Percentiles rank a stretch among this genome's conserved stretches.
Conservation (phyloP, 2,329 filamentous ascomycete species). For the Bipolaris zeicola region DNA sequence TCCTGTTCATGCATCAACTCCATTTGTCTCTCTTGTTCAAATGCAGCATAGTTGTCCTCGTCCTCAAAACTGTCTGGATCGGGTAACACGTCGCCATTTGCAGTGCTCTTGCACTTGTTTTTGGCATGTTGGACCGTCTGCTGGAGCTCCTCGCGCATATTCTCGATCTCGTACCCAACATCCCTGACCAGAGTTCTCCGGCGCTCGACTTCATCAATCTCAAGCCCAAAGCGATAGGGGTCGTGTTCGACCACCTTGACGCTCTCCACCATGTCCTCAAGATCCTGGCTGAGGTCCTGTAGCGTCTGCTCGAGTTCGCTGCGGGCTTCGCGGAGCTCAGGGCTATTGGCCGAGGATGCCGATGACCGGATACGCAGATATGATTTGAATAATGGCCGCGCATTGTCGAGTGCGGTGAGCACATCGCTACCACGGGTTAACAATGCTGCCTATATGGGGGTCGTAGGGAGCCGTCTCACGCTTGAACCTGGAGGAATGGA, state of each 20-base stretch:
- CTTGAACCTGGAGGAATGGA: conserved; percentile 58
- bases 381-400: conserved; percentile 87
- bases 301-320: conserved; percentile 81
- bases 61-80: conserved; percentile 65
- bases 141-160: conserved; percentile 83
- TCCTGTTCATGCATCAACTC: conserved; percentile 96
- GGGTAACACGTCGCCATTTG: conserved; percentile 59
- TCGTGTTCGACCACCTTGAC: conserved; percentile 87
- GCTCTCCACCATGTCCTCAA: conserved; percentile 84
- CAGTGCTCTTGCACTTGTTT: conserved; percentile 46
- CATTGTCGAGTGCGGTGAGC: conserved; percentile 77
- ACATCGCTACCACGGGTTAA: conserved; percentile 72
- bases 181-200: conserved; percentile 84
- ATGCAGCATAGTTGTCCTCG: conserved; percentile 72
- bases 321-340: conserved; percentile 66
- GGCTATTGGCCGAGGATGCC: conserved; percentile 68
- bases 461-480: conserved; percentile 37
- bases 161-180: conserved; percentile 84
- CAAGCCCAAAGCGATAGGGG: conserved; percentile 84
- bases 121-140: conserved; percentile 59
- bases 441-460: conserved; percentile 11
- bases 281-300: conserved; percentile 75
- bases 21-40: conserved; percentile 89
- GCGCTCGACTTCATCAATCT: conserved; percentile 78
- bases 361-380: conserved; percentile 95